phyloP scores from a whole-genome alignment of 768 basidiomycete species.

The Pleurotus platypus region DNA sequence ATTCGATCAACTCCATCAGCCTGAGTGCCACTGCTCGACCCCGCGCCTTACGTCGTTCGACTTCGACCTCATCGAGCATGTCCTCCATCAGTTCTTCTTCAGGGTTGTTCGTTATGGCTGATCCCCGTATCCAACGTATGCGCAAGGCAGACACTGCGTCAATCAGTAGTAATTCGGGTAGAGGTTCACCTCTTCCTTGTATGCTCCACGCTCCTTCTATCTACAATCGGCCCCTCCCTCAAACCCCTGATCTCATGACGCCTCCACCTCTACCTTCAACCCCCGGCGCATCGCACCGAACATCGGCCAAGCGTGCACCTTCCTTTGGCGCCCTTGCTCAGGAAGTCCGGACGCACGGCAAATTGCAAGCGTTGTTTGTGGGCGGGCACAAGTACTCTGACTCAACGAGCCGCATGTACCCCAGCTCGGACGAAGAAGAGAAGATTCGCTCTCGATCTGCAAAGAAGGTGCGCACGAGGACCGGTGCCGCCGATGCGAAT shows the following conservation, averaged over 20 bases:
- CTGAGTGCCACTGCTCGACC: constrained; percentile 36
- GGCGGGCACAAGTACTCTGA: constrained; percentile 28
- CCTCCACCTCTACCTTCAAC: constrained; percentile 10
- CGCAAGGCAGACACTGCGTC: constrained; percentile 37
- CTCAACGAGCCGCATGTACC: constrained; percentile 28
- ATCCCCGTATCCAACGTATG: constrained; percentile 51
- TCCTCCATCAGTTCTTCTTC: constrained; percentile 42
- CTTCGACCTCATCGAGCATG: constrained; percentile 36
- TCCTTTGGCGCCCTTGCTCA: constrained; percentile 46
- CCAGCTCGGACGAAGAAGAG: constrained; percentile 79
- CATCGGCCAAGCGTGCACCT: constrained; percentile 50
- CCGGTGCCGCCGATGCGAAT: constrained; percentile 14
- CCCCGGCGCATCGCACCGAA: constrained; percentile 11
- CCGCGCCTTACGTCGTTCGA: constrained; percentile 38
- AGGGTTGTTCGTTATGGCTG: constrained; percentile 34
- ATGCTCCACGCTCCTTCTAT: constrained; percentile 2
- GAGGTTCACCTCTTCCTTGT: constrained; percentile 6
- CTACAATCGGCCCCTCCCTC: constrained; percentile 4
- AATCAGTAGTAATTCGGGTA: constrained; percentile 16
- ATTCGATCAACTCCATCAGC: constrained; percentile 39
- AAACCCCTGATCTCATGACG: constrained; percentile 1
- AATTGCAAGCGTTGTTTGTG: constrained; percentile 8
- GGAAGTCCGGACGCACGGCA: constrained; percentile 8
- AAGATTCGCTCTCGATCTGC: constrained; percentile 52
- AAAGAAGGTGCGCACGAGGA: constrained; percentile 54